phyloP scores from a whole-genome alignment of 768 basidiomycete species.

The Hericium alpestre region DNA sequence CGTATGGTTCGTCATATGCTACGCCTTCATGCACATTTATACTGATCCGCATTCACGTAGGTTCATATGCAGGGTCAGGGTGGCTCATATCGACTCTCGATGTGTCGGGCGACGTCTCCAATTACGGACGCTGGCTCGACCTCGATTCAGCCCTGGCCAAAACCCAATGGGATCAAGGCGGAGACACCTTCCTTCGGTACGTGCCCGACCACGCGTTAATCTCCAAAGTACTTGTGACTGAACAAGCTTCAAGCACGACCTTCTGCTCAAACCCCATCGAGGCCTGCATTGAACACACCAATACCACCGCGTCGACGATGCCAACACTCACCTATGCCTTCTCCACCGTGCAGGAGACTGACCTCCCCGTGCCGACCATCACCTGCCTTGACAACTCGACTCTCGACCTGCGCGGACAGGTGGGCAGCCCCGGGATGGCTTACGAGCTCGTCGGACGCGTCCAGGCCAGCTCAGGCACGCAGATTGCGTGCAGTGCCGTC shows the following conservation, averaged over 20 bases:
- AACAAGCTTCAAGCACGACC: constrained; percentile 26
- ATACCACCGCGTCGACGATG: constrained; percentile 21
- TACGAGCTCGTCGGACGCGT: constrained; percentile 56
- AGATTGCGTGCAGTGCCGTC: constrained; percentile 22
- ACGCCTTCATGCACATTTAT: too few relatives aligned
- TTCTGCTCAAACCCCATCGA: constrained; percentile 60
- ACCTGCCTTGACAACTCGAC: constrained; percentile 50
- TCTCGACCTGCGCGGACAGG: constrained; percentile 42
- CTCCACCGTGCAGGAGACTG: constrained; percentile 33
- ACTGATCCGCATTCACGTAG: constrained; percentile 21
- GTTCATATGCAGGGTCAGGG: constrained; percentile 61
- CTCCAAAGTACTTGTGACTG: not conserved
- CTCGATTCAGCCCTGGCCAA: constrained; percentile 50
- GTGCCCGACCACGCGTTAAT: not conserved
- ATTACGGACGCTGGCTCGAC: constrained; percentile 61
- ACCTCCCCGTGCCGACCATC: constrained; percentile 45
- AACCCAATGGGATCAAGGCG: constrained; percentile 50
- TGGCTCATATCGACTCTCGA: constrained; percentile 44
- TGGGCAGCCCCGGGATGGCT: constrained; percentile 46
- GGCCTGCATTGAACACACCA: constrained; percentile 52
- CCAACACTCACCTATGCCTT: constrained; percentile 34
- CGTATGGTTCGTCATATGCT: constrained; percentile 38
- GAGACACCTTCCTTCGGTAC: constrained; percentile 39
- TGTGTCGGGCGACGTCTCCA: constrained; percentile 14
- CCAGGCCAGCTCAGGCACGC: constrained; percentile 19